Evolutionary conservation across 1,139 yeast genomes (phyloP), one percentile per base, ranked within the genome.

Genomic region (Debaryomyces coudertii): DNA sequence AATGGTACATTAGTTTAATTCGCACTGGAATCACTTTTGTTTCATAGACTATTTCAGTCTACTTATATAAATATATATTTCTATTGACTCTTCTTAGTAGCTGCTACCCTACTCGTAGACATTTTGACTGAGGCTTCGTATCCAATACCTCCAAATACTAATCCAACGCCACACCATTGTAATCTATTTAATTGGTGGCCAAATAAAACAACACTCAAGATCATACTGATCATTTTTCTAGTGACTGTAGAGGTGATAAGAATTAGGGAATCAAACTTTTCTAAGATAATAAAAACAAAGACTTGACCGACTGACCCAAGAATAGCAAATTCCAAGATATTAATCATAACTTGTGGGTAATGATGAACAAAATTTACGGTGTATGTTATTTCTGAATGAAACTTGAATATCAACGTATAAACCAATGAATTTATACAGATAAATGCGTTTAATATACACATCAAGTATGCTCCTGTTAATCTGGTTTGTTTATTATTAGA

Each of bases 191-290:
- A 77, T 4, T 65, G 63, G 61, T 93, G 98, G 14, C 93, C 95
- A 67, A 90, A 93, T 55, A 93, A 71, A 2, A 89, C 63, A 44
- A 93, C 97, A 59, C 96, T 87, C 48, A 93, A 68, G 16, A 90
- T 76, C 98, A 93, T 92, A 43, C 97, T 90, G 44, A 90, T 73
- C 97, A 93, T 92, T 61, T 93, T 93, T 53, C 99, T 78, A 0
- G 99, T 92, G 7, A 93, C 97, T 0, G 98, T 95, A 15, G 95
- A 95, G 25, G 97, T 92, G 29, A 93, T 90, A 45, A 93, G 71
- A 1, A 89, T 79, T 49, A 93, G 72, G 3, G 97, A 88, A 43
- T 93, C 97, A 61, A 88, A 93, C 49, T 80, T 75, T 56, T 89
- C 95, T 42, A 93, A 71, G 0, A 96, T 90, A 47, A 85, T 69